Percentiles rank a stretch among this genome's conserved stretches.
Conservation (phyloP, 768 basidiomycete genomes). For the Hydnum rufescens region DNA sequence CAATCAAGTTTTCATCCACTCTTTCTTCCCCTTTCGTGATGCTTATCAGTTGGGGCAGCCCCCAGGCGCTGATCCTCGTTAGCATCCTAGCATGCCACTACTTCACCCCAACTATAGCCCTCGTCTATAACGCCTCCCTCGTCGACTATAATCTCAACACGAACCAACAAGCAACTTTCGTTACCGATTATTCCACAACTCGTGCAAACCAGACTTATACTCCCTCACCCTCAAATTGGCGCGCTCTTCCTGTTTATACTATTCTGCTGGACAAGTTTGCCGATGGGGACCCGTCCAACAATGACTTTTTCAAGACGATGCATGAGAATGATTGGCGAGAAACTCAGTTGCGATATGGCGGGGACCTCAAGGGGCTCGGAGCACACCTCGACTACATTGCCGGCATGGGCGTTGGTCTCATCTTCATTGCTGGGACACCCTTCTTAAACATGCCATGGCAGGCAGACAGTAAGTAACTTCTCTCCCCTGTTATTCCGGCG, state of each 20-base stretch:
- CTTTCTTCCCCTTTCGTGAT: too few relatives aligned
- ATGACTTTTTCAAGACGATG: slow-evolving; percentile 65
- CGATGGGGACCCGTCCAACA: slow-evolving; percentile 80
- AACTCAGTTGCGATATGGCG: slow-evolving; percentile 75
- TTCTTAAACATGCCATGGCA: slow-evolving; percentile 97
- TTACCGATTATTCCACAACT: slow-evolving; percentile 42
- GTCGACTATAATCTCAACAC: slow-evolving; percentile 58
- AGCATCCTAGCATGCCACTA: too few relatives aligned
- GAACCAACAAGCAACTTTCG: slow-evolving; percentile 48
- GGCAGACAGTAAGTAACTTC: slow-evolving; percentile 53
- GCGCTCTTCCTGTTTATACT: slow-evolving; percentile 58
- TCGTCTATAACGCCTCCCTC: slow-evolving; percentile 37
- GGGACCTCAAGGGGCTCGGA: slow-evolving; percentile 64
- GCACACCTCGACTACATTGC: slow-evolving; percentile 68
- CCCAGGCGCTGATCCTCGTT: too few relatives aligned
- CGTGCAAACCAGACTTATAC: slow-evolving; percentile 50
- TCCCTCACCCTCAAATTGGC: slow-evolving; percentile 71
- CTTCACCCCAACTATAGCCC: slow-evolving; percentile 22
- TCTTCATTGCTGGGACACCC: slow-evolving; percentile 84
- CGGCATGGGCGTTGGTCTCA: slow-evolving; percentile 66
- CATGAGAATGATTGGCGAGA: slow-evolving; percentile 77
- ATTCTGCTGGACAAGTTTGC: slow-evolving; percentile 85
- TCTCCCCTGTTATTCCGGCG: neutral
- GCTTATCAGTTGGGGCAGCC: too few relatives aligned
- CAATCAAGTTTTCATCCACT: too few relatives aligned